These are phyloP conservation scores for Epichloe baconii DNA, from an alignment of 2,329 filamentous ascomycete species.

Conservation along the genomic window DNA sequence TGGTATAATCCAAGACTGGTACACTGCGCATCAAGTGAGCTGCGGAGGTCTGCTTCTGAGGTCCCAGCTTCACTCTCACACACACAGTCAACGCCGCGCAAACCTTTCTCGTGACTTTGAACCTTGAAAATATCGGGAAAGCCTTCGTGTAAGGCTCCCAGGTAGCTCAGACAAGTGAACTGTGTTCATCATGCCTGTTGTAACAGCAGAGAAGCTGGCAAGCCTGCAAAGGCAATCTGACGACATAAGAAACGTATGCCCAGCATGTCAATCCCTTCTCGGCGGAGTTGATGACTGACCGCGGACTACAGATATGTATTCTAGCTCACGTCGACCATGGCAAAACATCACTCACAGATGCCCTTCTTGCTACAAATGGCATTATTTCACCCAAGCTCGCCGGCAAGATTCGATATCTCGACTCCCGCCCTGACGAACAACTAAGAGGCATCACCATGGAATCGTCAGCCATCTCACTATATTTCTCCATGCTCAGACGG, in stretches of 20 bases:
- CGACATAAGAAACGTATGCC: conserved; percentile 77
- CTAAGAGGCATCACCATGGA: conserved; percentile 99
- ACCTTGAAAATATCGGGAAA: background rate
- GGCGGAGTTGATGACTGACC: background rate
- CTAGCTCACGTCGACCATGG: conserved; percentile 95
- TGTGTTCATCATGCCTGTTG: conserved; percentile 66
- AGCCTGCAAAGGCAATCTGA: conserved; percentile 77
- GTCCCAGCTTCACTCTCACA: background rate
- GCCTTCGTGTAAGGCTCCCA: background rate
- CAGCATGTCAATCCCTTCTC: background rate
- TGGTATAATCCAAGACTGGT: background rate
- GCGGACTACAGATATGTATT: conserved; percentile 63
- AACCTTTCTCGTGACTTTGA: background rate
- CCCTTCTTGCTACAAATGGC: conserved; percentile 93
- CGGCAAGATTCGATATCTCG: conserved; percentile 94
- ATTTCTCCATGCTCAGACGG: conserved; percentile 81
- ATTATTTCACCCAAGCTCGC: conserved; percentile 97
- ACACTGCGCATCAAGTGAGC: background rate
- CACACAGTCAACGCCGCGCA: background rate
- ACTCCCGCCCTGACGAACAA: conserved; percentile 93
- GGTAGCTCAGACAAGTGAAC: background rate
- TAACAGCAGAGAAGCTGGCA: conserved; percentile 80
- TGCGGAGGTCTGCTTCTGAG: background rate
- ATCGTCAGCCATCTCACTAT: conserved; percentile 92
- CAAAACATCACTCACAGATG: conserved; percentile 94